Percentiles rank a stretch among this genome's conserved stretches.
phyloP scores from a whole-genome alignment of 345 rosid species.

The Moricandia arvensis region DNA sequence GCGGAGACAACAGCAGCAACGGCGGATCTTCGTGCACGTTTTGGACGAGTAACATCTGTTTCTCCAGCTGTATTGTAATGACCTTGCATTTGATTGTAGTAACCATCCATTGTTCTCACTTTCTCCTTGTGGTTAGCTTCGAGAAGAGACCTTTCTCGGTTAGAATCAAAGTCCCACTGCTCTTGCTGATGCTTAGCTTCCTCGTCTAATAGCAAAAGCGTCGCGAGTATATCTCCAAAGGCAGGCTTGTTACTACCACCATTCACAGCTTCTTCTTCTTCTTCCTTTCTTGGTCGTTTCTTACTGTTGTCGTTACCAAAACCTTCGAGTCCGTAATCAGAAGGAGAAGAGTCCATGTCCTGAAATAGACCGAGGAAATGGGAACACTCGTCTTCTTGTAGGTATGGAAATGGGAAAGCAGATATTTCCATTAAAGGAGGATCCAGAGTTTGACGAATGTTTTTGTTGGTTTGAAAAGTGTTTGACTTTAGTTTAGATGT shows the following conservation, averaged over 20 bases:
- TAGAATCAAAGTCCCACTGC: conserved; percentile 41
- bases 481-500: conserved; percentile 35
- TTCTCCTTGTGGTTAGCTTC: conserved; percentile 49
- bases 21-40: conserved; percentile 41
- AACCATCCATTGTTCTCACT: conserved; percentile 40
- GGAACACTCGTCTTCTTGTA: conserved; percentile 49
- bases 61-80: conserved; percentile 42
- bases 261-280: conserved; percentile 13
- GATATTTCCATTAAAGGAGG: conserved; percentile 50
- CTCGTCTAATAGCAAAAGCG: conserved; percentile 55
- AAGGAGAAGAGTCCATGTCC: conserved; percentile 40
- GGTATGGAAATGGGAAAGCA: conserved; percentile 62
- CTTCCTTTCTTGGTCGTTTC: conserved; percentile 48
- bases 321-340: conserved; percentile 39
- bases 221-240: conserved; percentile 47
- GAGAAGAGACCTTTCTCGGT: conserved; percentile 40
- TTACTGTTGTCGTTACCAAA: conserved; percentile 31
- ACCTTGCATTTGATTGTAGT: conserved; percentile 38
- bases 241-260: conserved; percentile 19
- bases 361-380: conserved; percentile 38
- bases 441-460: conserved; percentile 21
- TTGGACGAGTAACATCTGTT: conserved; percentile 36
- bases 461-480: conserved; percentile 31
- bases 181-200: conserved; percentile 56
- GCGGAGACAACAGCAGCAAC: conserved; percentile 33